Conservation (phyloP, 192 early-diverging fungal species). For the Coemansia sp. region DNA sequence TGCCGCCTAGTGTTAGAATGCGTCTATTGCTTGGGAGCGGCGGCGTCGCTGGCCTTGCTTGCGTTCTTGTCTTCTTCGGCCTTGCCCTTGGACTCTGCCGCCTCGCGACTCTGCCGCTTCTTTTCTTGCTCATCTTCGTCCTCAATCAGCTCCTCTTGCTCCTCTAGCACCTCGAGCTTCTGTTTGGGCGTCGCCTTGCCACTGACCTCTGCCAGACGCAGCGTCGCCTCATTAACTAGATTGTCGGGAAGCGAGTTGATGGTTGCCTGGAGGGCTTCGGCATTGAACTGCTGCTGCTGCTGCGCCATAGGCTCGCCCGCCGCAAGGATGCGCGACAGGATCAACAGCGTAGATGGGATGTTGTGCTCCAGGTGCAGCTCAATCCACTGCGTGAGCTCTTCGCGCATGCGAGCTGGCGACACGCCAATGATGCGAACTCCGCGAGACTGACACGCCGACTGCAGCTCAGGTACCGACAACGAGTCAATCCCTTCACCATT, state of each 20-base stretch:
- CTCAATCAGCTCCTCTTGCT: conserved; percentile 96
- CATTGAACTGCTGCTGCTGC: conserved; percentile 57
- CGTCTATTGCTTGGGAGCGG: conserved; percentile 19
- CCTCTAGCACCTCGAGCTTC: conserved; percentile 88
- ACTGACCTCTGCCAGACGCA: conserved; percentile 84
- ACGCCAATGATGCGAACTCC: conserved; percentile 89
- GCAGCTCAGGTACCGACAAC: conserved; percentile 85
- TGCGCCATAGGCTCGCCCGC: conserved; percentile 75
- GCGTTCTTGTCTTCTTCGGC: conserved; percentile 36
- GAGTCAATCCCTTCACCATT: conserved; percentile 83
- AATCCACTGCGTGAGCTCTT: conserved; percentile 91
- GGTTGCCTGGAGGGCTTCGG: conserved; percentile 91
- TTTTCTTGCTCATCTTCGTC: conserved; percentile 92
- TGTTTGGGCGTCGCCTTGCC: conserved; percentile 92
- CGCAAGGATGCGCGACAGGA: conserved; percentile 86
- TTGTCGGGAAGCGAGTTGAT: conserved; percentile 89
- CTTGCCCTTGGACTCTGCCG: conserved; percentile 56
- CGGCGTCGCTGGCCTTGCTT: conserved; percentile 10
- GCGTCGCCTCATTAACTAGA: conserved; percentile 81
- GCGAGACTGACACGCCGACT: conserved; percentile 82
- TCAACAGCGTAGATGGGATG: conserved; percentile 86
- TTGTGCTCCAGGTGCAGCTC: conserved; percentile 91
- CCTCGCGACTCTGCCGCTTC: conserved; percentile 55
- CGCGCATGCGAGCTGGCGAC: conserved; percentile 84
- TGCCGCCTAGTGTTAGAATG: neutral